A percentile compares a stretch with the other conserved stretches of the same genome.
Evolutionary conservation across 1,284 basidiomycete genomes (phyloP).

Genomic region (Dichomitus squalens): DNA sequence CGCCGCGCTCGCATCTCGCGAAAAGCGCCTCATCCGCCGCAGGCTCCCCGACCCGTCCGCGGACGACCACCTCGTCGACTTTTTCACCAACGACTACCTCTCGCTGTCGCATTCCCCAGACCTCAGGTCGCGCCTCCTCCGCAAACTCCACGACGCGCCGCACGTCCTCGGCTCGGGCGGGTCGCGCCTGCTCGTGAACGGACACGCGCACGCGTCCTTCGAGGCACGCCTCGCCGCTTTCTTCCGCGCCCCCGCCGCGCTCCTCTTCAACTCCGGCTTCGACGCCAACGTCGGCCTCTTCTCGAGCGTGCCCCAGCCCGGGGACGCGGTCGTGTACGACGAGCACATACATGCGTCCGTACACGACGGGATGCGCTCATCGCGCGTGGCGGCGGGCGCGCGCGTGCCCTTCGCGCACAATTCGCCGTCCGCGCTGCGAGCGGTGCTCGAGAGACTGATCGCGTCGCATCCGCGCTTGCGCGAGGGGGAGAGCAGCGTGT

Average conservation of each 20-base stretch:
- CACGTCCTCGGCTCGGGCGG: slow-evolving; percentile 88
- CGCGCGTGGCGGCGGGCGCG: slow-evolving; percentile 48
- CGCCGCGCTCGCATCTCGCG: slow-evolving; percentile 61
- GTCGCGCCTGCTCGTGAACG: slow-evolving; percentile 88
- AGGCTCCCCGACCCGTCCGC: slow-evolving; percentile 53
- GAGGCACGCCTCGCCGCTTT: slow-evolving; percentile 69
- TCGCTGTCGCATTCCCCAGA: slow-evolving; percentile 69
- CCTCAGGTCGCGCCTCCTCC: slow-evolving; percentile 62
- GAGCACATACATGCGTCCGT: slow-evolving; percentile 92
- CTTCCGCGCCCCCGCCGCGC: slow-evolving; percentile 66
- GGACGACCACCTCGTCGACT: slow-evolving; percentile 59
- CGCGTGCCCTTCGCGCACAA: slow-evolving; percentile 76
- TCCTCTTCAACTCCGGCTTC: slow-evolving; percentile 95
- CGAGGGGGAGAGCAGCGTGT: slow-evolving; percentile 49
- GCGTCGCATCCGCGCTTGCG: slow-evolving; percentile 39
- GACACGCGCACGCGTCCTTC: slow-evolving; percentile 64
- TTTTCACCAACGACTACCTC: slow-evolving; percentile 94
- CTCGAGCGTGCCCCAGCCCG: slow-evolving; percentile 76
- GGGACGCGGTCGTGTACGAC: slow-evolving; percentile 85
- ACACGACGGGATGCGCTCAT: slow-evolving; percentile 85
- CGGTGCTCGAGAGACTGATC: slow-evolving; percentile 44
- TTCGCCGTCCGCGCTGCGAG: slow-evolving; percentile 52
- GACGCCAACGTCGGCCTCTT: slow-evolving; percentile 95
- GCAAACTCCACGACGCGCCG: slow-evolving; percentile 51
- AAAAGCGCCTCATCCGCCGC: slow-evolving; percentile 62